These are phyloP conservation scores for Xerocomellus intermedius DNA, from an alignment of 768 basidiomycete genomes.

Conservation along the genomic window DNA sequence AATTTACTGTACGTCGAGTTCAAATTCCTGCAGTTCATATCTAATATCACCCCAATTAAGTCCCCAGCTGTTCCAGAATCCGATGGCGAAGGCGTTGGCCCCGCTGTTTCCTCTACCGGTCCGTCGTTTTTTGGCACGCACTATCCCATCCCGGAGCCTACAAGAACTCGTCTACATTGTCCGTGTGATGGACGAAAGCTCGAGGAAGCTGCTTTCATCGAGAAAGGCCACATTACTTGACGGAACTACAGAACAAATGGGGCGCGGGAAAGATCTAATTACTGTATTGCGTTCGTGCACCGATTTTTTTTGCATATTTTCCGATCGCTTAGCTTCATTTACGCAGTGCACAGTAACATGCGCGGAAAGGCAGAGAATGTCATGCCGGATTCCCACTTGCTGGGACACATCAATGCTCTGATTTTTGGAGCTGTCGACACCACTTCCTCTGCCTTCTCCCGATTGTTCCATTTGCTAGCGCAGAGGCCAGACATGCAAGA, in stretches of 20 bases:
- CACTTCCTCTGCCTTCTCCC: neutral
- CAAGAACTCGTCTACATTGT: neutral
- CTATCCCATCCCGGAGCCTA: neutral
- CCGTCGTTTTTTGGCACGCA: constrained; percentile 1
- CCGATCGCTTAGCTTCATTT: neutral
- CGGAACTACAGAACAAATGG: neutral
- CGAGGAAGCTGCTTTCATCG: constrained; percentile 1
- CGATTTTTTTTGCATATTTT: neutral
- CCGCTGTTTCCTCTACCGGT: neutral
- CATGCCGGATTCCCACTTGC: neutral
- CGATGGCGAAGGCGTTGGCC: neutral
- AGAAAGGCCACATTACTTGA: neutral
- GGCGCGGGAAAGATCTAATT: neutral
- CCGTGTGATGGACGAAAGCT: neutral
- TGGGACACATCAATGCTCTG: neutral
- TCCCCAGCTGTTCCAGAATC: neutral
- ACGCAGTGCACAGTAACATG: neutral
- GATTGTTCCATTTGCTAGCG: neutral
- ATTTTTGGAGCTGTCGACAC: constrained; percentile 5
- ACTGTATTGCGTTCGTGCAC: constrained; percentile 1
- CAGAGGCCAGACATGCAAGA: neutral
- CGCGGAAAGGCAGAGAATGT: neutral
- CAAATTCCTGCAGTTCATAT: neutral
- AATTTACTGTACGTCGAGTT: neutral
- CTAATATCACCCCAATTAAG: neutral